phyloP scores from a whole-genome alignment of 805 yeast species.

The Candida alai region DNA sequence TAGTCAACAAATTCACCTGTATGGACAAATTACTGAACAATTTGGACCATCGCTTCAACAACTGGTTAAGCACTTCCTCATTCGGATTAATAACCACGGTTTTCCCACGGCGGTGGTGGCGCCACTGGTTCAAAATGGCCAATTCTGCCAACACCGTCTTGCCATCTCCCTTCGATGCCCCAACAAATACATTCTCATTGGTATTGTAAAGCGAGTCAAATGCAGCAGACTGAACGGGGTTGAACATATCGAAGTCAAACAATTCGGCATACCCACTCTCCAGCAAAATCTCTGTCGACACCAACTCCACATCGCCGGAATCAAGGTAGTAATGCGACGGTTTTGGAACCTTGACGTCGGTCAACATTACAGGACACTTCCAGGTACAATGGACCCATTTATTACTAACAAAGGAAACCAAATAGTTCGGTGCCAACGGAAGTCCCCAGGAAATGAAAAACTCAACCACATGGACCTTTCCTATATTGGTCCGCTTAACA shows the following conservation, averaged over 20 bases:
- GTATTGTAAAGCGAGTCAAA: conserved; percentile 57
- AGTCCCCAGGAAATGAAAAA: conserved; percentile 59
- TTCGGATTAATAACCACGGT: conserved; percentile 68
- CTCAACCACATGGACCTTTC: conserved; percentile 54
- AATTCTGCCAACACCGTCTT: conserved; percentile 70
- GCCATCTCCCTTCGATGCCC: conserved; percentile 74
- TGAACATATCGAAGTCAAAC: conserved; percentile 55
- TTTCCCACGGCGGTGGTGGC: conserved; percentile 61
- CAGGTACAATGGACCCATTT: conserved; percentile 79
- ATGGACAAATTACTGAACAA: conserved; percentile 50
- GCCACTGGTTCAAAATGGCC: conserved; percentile 72
- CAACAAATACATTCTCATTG: conserved; percentile 59
- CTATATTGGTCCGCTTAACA: conserved; percentile 47
- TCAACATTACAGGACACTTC: conserved; percentile 56
- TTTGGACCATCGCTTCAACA: conserved; percentile 50
- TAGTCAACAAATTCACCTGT: conserved; percentile 49
- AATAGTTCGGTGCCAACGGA: conserved; percentile 67
- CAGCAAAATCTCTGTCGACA: conserved; percentile 47
- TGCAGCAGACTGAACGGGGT: conserved; percentile 69
- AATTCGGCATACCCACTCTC: conserved; percentile 43
- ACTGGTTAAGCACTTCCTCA: conserved; percentile 49
- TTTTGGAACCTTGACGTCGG: conserved; percentile 53
- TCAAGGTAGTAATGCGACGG: conserved; percentile 49
- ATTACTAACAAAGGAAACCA: conserved; percentile 70
- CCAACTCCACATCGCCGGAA: conserved; percentile 9